Evolutionary conservation across 208 protist species (phyloP).

Genomic region (Blastocrithidia nonstop): DNA sequence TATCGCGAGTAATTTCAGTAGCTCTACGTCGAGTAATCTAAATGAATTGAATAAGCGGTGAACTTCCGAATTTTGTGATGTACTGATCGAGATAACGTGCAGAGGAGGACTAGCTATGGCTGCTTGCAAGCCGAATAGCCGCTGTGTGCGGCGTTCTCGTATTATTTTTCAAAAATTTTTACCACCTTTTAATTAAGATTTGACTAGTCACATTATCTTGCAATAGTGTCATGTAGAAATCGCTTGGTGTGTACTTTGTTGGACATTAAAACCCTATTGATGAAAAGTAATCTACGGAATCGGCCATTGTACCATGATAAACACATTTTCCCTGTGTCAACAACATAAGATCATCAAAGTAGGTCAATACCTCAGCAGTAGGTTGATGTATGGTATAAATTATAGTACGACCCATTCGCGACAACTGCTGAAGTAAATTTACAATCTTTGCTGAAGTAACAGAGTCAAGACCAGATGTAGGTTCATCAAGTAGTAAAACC

Average conservation of each 20-base stretch:
- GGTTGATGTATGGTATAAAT: constrained; percentile 92
- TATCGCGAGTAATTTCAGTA: constrained; percentile 24
- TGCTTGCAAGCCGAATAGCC: constrained; percentile 19
- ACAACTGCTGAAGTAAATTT: constrained; percentile 51
- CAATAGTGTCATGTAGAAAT: constrained; percentile 79
- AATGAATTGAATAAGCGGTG: constrained; percentile 25
- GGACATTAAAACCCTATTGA: constrained; percentile 61
- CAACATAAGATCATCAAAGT: constrained; percentile 88
- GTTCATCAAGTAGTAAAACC: constrained; percentile 82
- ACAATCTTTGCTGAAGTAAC: constrained; percentile 73
- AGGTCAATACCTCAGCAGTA: constrained; percentile 63
- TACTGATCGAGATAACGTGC: constrained; percentile 28
- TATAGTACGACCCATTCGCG: constrained; percentile 66
- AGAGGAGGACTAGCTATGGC: constrained; percentile 16
- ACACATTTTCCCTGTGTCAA: constrained; percentile 54
- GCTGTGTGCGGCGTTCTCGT: constrained; percentile 31
- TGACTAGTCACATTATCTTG: constrained; percentile 33
- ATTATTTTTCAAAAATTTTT: constrained; percentile 29
- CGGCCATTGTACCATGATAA: constrained; percentile 68
- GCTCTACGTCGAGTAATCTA: constrained; percentile 25
- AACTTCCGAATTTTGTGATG: constrained; percentile 24
- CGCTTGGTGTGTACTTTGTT: constrained; percentile 56
- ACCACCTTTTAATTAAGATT: constrained; percentile 53
- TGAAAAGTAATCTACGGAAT: constrained; percentile 66
- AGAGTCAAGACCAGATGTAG: constrained; percentile 82